Evolutionary conservation across 2,329 filamentous ascomycete species (phyloP), one percentile per base, ranked within the genome.

Genomic region (Botrytis fabae): DNA sequence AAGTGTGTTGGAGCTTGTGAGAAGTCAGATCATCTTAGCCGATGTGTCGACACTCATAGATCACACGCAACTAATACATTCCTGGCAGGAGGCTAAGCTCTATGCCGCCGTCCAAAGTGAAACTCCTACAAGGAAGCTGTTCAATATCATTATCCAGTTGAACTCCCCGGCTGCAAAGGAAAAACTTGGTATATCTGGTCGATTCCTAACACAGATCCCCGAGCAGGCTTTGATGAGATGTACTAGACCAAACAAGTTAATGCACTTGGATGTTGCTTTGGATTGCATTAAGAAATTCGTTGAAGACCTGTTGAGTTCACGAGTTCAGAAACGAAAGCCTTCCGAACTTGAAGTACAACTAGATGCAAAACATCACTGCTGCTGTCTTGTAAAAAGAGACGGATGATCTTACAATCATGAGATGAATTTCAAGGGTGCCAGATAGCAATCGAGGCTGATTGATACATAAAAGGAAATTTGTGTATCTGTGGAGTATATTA

Each of bases 131-230:
- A 2, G 57, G 32, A 77, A 74, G 40, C 63, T 80, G n/a, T 61
- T 78, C 10, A 48, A 63, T 0, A 74, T 79, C 48, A 70, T 78
- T 8, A 51, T 73, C 44, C 66, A 70, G 14, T 75, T 79, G 28
- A 71, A 75, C 7, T 74, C 74, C 32, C 59, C 54, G 8, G 59
- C 7, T 35, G 69, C 44, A n/a, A 72, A 60, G 38, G n/a, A 22
- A 8, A 68, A 71, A 35, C 38, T 61, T 18, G 68, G 73, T 42
- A 46, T 57, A 54, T 68, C 71, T 18, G 78, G 76, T 14, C 75
- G 79, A 20, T 76, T 75, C 48, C 71, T 80, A 4, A 75, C 75
- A 3, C 78, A 78, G 38, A 70, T 80, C 1, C 78, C 79, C 8
- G 77, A 78, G 35, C 73, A 76, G 57, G 75, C 78, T 2, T 74